These are phyloP conservation scores for Penicillium angulare DNA, from an alignment of 495 filamentous ascomycete species.

Conservation along the genomic window DNA sequence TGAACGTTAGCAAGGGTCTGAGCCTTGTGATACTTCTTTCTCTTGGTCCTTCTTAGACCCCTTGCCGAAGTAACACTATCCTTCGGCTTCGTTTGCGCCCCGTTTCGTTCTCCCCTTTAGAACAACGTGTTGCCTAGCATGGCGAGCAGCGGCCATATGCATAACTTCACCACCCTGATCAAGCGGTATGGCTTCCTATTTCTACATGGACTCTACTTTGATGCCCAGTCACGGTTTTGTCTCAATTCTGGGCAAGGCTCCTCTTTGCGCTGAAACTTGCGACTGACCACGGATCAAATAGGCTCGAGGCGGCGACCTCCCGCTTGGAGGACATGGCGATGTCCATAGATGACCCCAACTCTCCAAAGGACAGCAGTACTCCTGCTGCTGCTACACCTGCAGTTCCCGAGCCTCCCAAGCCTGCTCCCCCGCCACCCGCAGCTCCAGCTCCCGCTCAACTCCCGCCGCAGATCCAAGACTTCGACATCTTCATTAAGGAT, in stretches of 20 bases:
- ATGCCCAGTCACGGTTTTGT: not conserved
- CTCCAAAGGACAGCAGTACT: slow-evolving; percentile 45
- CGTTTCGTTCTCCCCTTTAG: slow-evolving; percentile 1
- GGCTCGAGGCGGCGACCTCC: slow-evolving; percentile 95
- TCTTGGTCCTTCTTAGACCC: no score
- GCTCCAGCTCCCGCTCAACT: slow-evolving; percentile 56
- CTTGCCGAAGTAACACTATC: slow-evolving; percentile 10
- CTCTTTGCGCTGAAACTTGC: not conserved
- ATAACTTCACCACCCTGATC: slow-evolving; percentile 95
- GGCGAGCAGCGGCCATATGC: slow-evolving; percentile 68
- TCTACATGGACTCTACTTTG: not conserved
- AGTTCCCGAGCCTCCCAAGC: slow-evolving; percentile 36
- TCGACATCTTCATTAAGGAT: slow-evolving; percentile 73
- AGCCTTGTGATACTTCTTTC: no score
- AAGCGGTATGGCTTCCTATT: slow-evolving; percentile 88
- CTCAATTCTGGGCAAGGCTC: slow-evolving; percentile 1
- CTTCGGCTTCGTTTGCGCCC: slow-evolving; percentile 18
- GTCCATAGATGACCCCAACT: slow-evolving; percentile 56
- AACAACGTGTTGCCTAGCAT: slow-evolving; percentile 43
- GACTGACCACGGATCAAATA: slow-evolving; percentile 42
- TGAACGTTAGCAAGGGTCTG: no score
- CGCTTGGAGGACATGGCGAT: slow-evolving; percentile 94
- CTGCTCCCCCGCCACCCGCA: slow-evolving; percentile 42
- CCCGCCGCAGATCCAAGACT: slow-evolving; percentile 78
- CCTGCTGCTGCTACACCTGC: slow-evolving; percentile 37